phyloP scores from a whole-genome alignment of 768 basidiomycete species.

The Suillus paluster region DNA sequence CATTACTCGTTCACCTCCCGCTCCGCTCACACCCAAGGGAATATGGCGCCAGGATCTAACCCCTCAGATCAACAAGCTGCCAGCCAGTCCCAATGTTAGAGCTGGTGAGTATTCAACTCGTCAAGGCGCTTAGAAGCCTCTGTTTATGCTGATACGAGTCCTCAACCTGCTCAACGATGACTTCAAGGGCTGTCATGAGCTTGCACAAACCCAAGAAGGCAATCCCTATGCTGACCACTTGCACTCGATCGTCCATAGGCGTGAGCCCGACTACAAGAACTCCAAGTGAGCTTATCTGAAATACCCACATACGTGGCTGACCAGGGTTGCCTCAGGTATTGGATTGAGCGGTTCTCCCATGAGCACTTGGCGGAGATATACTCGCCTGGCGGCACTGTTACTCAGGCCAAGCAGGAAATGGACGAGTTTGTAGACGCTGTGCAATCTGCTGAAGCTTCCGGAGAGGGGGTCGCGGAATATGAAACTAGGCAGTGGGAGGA shows the following conservation, averaged over 20 bases:
- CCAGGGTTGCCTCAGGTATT: conserved; percentile 15
- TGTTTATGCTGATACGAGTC: not conserved
- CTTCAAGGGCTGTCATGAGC: conserved; percentile 22
- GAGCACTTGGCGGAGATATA: conserved; percentile 23
- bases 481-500: conserved; percentile 25
- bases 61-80: conserved; percentile 21
- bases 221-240: conserved; percentile 26
- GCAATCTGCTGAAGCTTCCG: conserved; percentile 16
- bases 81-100: conserved; percentile 18
- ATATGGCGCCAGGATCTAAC: conserved; percentile 24
- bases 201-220: conserved; percentile 24
- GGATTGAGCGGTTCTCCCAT: conserved; percentile 20
- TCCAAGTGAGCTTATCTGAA: conserved; percentile 14
- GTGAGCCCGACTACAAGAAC: conserved; percentile 27
- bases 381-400: conserved; percentile 13
- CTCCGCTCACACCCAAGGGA: conserved; percentile 16
- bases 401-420: conserved; percentile 14
- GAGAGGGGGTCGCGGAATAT: conserved; percentile 16
- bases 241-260: conserved; percentile 26
- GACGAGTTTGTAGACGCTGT: conserved; percentile 18
- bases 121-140: not conserved
- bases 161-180: conserved; percentile 28
- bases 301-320: not conserved
- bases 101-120: conserved; percentile 12
- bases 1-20: conserved; percentile 17